Conservation (phyloP, 2,329 filamentous ascomycete genomes). For the Phialophora verrucosa region DNA sequence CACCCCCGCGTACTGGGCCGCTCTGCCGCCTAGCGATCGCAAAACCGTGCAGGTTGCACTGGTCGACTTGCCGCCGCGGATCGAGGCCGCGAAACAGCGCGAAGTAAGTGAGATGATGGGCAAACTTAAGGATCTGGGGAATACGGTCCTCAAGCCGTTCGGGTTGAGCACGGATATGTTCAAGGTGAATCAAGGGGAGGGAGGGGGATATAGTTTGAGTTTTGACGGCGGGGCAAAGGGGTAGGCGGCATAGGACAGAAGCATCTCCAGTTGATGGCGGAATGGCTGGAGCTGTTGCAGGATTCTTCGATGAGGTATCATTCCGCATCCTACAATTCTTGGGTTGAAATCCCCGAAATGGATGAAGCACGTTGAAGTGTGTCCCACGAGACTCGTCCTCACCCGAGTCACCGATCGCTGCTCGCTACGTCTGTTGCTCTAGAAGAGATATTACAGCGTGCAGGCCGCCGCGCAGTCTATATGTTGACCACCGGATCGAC, state of each 20-base stretch:
- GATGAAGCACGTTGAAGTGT: no score
- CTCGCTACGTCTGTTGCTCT: no score
- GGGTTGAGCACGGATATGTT: slow-evolving; percentile 94
- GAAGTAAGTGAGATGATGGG: slow-evolving; percentile 98
- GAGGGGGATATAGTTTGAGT: slow-evolving; percentile 92
- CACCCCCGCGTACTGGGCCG: slow-evolving; percentile 46
- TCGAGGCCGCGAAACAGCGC: slow-evolving; percentile 79
- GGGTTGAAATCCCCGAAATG: no score
- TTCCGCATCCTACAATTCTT: no score
- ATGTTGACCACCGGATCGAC: no score
- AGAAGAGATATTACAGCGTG: no score
- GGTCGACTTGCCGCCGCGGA: slow-evolving; percentile 66
- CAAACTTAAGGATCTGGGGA: slow-evolving; percentile 89
- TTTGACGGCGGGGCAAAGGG: slow-evolving; percentile 56
- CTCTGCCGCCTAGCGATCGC: slow-evolving; percentile 69
- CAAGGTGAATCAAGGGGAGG: slow-evolving; percentile 87
- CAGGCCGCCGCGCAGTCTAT: no score
- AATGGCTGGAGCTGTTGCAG: no score
- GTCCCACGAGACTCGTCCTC: no score
- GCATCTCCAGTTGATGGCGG: no score
- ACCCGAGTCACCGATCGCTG: no score
- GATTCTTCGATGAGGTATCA: no score
- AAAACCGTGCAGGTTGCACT: slow-evolving; percentile 72
- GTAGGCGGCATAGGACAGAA: background rate
- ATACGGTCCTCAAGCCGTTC: slow-evolving; percentile 90